phyloP scores from a whole-genome alignment of 2,329 filamentous ascomycete species.

The Byssothecium circinans region DNA sequence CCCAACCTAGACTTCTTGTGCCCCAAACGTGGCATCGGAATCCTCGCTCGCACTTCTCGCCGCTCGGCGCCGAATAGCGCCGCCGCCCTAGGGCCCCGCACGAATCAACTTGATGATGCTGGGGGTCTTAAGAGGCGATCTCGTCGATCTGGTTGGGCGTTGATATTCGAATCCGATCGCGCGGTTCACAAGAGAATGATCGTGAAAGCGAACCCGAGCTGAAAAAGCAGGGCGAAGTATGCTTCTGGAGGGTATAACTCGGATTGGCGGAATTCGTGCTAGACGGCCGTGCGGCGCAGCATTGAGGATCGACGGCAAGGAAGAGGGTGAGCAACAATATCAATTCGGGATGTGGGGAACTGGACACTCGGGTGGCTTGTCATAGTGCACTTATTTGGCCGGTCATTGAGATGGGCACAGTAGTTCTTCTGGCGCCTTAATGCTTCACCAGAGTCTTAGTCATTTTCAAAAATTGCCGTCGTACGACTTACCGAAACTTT shows the following conservation, averaged over 20 bases:
- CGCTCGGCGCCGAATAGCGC: background rate
- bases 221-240: constrained; percentile 6
- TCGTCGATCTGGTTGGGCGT: background rate
- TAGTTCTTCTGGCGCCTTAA: too few species aligned
- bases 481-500: too few species aligned
- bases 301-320: constrained; percentile 9
- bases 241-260: constrained; percentile 9
- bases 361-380: background rate
- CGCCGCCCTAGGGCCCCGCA: constrained; percentile 6
- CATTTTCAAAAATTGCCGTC: too few species aligned
- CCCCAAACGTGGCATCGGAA: constrained; percentile 39
- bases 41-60: background rate
- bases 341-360: background rate
- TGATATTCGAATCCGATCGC: background rate
- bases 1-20: constrained; percentile 43
- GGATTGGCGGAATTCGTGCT: constrained; percentile 20
- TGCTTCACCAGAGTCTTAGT: too few species aligned
- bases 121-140: background rate
- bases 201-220: constrained; percentile 26
- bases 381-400: too few species aligned
- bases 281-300: constrained; percentile 14
- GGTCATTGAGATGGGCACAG: too few species aligned
- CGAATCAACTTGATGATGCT: constrained; percentile 7
- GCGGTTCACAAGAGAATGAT: constrained; percentile 3
- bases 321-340: background rate